phyloP scores from a whole-genome alignment of 1,139 yeast species.

The Diutina mesorugosa region DNA sequence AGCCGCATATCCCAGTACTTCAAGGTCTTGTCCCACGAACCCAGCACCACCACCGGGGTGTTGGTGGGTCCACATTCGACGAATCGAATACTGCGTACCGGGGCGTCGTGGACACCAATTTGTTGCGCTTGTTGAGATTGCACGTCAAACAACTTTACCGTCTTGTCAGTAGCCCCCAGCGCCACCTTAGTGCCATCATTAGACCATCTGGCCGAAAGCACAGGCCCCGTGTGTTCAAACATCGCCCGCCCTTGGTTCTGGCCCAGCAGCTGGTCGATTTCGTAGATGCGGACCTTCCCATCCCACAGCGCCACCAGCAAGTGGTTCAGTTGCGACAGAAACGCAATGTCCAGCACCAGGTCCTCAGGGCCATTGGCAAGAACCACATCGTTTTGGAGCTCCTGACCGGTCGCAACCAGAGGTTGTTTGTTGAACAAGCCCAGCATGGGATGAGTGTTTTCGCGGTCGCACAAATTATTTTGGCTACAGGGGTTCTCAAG shows the following conservation, averaged over 20 bases:
- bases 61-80: constrained; percentile 77
- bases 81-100: constrained; percentile 63
- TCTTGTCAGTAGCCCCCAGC: constrained; percentile 90
- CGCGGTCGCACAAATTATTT: not conserved
- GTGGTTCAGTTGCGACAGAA: constrained; percentile 86
- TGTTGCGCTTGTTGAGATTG: constrained; percentile 73
- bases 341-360: constrained; percentile 73
- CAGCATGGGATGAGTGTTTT: not conserved
- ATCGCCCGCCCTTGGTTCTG: constrained; percentile 78
- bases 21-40: constrained; percentile 94
- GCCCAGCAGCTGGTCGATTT: constrained; percentile 55
- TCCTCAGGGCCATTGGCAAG: constrained; percentile 85
- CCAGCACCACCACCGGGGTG: constrained; percentile 78
- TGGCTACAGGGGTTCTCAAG: no score
- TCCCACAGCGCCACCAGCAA: constrained; percentile 90
- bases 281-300: constrained; percentile 86
- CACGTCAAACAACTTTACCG: constrained; percentile 73
- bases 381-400: constrained; percentile 46
- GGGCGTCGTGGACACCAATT: constrained; percentile 75
- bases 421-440: not conserved
- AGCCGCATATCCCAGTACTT: constrained; percentile 90
- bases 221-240: constrained; percentile 87
- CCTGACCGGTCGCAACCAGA: not conserved
- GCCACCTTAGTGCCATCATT: constrained; percentile 77
- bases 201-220: constrained; percentile 71